Base-by-base conservation (phyloP, 2,329 filamentous ascomycete genomes). In the Zasmidium angulare region DNA sequence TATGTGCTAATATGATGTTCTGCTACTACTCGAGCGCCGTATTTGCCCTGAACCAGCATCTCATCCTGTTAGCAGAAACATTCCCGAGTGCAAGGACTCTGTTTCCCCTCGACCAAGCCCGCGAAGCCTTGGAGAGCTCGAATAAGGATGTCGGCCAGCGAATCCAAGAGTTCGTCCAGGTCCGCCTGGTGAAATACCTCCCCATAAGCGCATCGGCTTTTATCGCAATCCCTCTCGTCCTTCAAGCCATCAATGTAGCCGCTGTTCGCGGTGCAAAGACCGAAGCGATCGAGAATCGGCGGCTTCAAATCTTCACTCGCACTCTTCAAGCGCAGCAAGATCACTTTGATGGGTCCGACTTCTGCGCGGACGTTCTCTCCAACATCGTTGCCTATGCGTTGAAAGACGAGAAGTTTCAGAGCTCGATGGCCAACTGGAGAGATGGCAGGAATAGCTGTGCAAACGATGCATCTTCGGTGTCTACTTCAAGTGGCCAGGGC, bases 221-320 rank as follows among this genome's bases (percentile, higher is more conserved):
- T 14, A 29, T 61, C 17, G 49, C 50, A 1, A 43, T 53, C 17
- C 54, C 58, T 21, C 50, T 61, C 17, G 23, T 53, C 20, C 54
- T 61, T 9, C 58, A 61, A 51, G 58, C 58, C 54, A 52, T 61
- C 43, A 61, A 56, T 49, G 54, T 61, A 11, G 54, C 58, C 3
- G 58, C 58, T 1, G 50, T 55, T 46, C 58, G 58, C 9, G 50
- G 54, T 1, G n/a, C 36, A 2, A 56, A 50, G 21, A 46, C 47
- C 22, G 58, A 53, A 40, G 49, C 54, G 11, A 51, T 50, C 6
- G 58, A 61, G 50, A 48, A 47, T 9, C 50, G 54, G 6, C 46
- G 53, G 11, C 58, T 61, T 9, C 54, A 57, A 29, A 55, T 57
- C n/a, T 61, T 61, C 50, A 56, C 50, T 7, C 50, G 46, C 14